Evolutionary conservation across 176 grass and related monocot species (phyloP), one percentile per base, ranked within the genome.

Genomic region (Cenchrus purpureus): DNA sequence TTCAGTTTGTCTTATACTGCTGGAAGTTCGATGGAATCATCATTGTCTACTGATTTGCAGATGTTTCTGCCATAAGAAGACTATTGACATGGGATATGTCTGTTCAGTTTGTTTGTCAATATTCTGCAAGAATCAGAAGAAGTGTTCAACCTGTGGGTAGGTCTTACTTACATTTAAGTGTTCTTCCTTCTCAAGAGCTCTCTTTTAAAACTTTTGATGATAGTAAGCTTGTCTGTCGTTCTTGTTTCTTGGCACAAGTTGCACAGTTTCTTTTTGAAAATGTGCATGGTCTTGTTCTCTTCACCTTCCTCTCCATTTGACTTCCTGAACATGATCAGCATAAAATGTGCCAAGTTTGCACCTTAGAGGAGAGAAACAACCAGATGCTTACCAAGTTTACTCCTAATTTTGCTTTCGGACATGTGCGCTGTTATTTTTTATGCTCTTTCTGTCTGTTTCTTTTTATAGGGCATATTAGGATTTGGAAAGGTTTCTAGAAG

Each of bases 51-150:
- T 79, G 25, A 19, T 86, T 57, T 51, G 43, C 75, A 98, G 96
- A 62, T 98, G 96, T 87, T 98, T 98, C 88, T 98, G 96, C 79
- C 93, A 98, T 76, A 98, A 98, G 84, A 95, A 94, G 88, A 98
- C 93, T 40, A 98, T 98, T 73, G 93, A 98, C 88, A 92, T 92
- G 91, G 96, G 96, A 74, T 98, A 92, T 62, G 96, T 98, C 22
- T 98, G 96, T 82, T 98, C 93, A 78, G 91, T 98, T 86, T 98
- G 96, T 80, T 86, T 98, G 74, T 98, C 96, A 74, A 98, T 98
- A 89, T 98, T 94, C 83, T 98, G 96, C 93, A 95, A 94, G 88
- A 89, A 95, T 59, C 96, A 95, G 84, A 98, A 92, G 88, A 98
- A 92, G 61, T 95, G 96, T 88, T 94, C 96, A 10, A 98, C 96